Base-by-base conservation (phyloP, 2,329 filamentous ascomycete species). In the Scedosporium dehoogii region DNA sequence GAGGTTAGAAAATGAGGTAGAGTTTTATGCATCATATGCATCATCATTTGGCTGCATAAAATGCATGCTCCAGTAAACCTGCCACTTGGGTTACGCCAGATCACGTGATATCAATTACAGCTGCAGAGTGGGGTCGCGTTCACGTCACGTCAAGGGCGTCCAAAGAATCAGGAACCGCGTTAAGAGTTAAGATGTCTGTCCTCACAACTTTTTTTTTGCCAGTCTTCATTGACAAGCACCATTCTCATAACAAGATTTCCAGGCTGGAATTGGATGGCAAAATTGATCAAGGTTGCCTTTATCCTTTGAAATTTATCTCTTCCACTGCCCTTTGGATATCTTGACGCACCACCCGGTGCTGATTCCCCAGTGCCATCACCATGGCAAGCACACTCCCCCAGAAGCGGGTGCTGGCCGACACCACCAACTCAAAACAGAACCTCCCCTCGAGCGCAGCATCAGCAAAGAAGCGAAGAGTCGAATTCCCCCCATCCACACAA, bases 401-500 rank as follows among this genome's bases (percentile, higher is more conserved):
- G 75, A 92, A 92, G 78, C 85, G 89, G 70, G 85, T 88, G 68
- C 79, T 91, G 58, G 85, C 82, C 66, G 88, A 91, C 70, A 79
- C 84, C 64, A 84, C 85, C 63, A 88, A 82, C 69, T 80, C 82
- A 67, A 82, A 84, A 64, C 82, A 81, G 68, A 89, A 88, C 70
- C 79, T 85, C 63, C 73, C 82, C 65, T 72, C 82, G 1, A 84
- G 86, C 16, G 77, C 80, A 2, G 71, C 76, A 3, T 76, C 85
- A 1, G 76, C 84, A 60, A 97, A 97, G 81, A 96, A 94, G 76
- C 83, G 91, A 66, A 96, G 91, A 75, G 81, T 96, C 64, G 90
- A 94, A 51, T 73, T 81, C 5, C 75, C 79, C 29, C 78, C 82
- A 27, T 84, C 82, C 3, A 82, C 81, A 2, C 83, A 81, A 16